Percentiles rank a stretch among this genome's conserved stretches.
These are phyloP conservation scores for Conoideocrella luteorostrata DNA, from an alignment of 2,329 filamentous ascomycete species.

Conservation along the genomic window DNA sequence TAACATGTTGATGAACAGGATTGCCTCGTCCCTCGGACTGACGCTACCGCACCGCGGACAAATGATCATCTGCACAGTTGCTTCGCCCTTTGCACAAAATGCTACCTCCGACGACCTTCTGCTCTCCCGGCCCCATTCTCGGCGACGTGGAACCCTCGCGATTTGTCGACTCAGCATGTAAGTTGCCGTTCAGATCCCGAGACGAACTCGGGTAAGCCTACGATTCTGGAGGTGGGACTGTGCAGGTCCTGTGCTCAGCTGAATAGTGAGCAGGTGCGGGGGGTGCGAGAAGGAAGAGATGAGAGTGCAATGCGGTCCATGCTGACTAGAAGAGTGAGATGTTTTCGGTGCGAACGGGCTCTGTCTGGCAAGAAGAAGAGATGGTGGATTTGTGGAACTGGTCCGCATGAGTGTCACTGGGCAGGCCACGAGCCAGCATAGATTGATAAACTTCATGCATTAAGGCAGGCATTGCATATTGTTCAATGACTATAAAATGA, in stretches of 20 bases:
- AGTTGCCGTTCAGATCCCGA: not conserved
- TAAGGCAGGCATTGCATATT: constrained; percentile 3
- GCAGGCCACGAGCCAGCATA: constrained; percentile 11
- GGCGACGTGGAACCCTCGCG: constrained; percentile 5
- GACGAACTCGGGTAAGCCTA: not conserved
- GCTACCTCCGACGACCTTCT: constrained; percentile 7
- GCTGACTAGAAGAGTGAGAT: constrained; percentile 9
- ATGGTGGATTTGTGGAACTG: constrained; percentile 13
- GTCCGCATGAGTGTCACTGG: constrained; percentile 13
- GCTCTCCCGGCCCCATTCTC: constrained; percentile 1
- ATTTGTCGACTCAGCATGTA: constrained; percentile 11
- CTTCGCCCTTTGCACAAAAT: constrained; percentile 14
- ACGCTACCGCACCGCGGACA: constrained; percentile 8
- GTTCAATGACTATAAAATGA: too few relatives aligned
- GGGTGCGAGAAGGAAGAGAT: constrained; percentile 10
- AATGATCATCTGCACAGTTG: constrained; percentile 9
- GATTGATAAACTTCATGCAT: too few relatives aligned
- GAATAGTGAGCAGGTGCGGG: not conserved
- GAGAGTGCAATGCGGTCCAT: not conserved
- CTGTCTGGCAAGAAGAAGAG: constrained; percentile 7
- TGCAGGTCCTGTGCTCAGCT: constrained; percentile 10
- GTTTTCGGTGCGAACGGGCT: constrained; percentile 9
- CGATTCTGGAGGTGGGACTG: not conserved
- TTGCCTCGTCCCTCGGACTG: too few relatives aligned
- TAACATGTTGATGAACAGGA: too few relatives aligned